phyloP scores from a whole-genome alignment of 306 rosid species.

The Bauhinia variegata region DNA sequence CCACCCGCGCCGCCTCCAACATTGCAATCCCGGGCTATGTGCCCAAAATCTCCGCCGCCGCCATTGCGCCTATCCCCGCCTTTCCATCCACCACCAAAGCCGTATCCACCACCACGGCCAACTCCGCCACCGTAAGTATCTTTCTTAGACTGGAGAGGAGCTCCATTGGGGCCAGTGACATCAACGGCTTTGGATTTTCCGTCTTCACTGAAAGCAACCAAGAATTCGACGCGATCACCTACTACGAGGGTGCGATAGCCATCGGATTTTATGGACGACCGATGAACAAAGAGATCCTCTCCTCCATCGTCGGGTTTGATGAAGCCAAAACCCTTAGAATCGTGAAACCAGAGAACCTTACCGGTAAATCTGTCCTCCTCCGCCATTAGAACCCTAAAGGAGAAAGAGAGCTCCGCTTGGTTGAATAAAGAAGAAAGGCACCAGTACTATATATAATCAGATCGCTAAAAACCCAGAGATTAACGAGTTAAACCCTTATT shows the following conservation, averaged over 20 bases:
- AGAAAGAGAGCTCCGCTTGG: background rate
- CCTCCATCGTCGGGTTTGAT: slow-evolving; percentile 78
- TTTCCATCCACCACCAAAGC: slow-evolving; percentile 57
- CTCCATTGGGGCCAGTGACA: slow-evolving; percentile 70
- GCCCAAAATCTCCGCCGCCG: slow-evolving; percentile 62
- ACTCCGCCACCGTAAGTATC: slow-evolving; percentile 31
- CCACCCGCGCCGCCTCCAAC: slow-evolving; percentile 38
- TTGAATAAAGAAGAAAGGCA: no score
- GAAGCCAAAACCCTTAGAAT: slow-evolving; percentile 80
- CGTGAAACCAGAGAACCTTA: slow-evolving; percentile 80
- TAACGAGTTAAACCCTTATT: slow-evolving; percentile 12
- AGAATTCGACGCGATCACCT: slow-evolving; percentile 75
- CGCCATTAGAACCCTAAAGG: slow-evolving; percentile 53
- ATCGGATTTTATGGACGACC: slow-evolving; percentile 82
- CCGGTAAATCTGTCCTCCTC: slow-evolving; percentile 79
- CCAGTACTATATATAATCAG: background rate
- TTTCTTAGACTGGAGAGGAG: slow-evolving; percentile 50
- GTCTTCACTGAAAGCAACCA: slow-evolving; percentile 57
- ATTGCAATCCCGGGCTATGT: slow-evolving; percentile 74
- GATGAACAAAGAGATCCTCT: slow-evolving; percentile 87
- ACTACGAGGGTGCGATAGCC: slow-evolving; percentile 69
- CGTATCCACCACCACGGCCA: slow-evolving; percentile 40
- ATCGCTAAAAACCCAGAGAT: background rate
- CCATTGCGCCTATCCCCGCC: slow-evolving; percentile 62
- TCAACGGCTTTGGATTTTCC: slow-evolving; percentile 82